Evolutionary conservation across 805 yeast species (phyloP).

Genomic region (Starmerella roubikii): DNA sequence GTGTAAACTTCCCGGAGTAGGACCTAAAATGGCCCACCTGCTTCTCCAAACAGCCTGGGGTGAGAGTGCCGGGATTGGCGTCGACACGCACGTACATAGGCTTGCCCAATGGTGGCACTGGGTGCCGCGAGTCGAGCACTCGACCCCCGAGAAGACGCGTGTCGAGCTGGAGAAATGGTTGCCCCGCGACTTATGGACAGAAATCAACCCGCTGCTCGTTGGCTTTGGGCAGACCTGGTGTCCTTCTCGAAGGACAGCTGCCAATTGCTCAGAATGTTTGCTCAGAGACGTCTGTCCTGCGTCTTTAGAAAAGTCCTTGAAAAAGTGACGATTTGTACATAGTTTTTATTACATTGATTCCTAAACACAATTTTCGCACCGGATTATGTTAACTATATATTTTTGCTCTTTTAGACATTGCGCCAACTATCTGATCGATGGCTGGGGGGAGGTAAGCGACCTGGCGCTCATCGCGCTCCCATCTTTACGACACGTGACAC

Average conservation of each 20-base stretch:
- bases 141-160: conserved; percentile 68
- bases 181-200: conserved; percentile 62
- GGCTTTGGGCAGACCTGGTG: conserved; percentile 92
- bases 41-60: conserved; percentile 75
- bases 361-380: too few relatives aligned
- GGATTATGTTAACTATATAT: too few relatives aligned
- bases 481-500: too few relatives aligned
- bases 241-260: conserved; percentile 35
- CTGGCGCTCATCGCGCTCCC: too few relatives aligned
- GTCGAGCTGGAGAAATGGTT: conserved; percentile 58
- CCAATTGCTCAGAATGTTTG: conserved; percentile 7
- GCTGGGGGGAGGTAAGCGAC: too few relatives aligned
- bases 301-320: neutral
- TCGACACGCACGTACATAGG: conserved; percentile 81
- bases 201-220: conserved; percentile 72
- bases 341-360: too few relatives aligned
- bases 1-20: conserved; percentile 72
- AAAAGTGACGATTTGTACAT: too few relatives aligned
- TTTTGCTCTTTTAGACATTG: too few relatives aligned
- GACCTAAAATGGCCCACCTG: conserved; percentile 87
- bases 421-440: too few relatives aligned
- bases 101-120: conserved; percentile 69
- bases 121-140: conserved; percentile 37
- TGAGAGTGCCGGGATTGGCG: conserved; percentile 70
- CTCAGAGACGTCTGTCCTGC: conserved; percentile 10